Evolutionary conservation across 208 protist species (phyloP).

Genomic region (Acanthamoeba culbertsoni): DNA sequence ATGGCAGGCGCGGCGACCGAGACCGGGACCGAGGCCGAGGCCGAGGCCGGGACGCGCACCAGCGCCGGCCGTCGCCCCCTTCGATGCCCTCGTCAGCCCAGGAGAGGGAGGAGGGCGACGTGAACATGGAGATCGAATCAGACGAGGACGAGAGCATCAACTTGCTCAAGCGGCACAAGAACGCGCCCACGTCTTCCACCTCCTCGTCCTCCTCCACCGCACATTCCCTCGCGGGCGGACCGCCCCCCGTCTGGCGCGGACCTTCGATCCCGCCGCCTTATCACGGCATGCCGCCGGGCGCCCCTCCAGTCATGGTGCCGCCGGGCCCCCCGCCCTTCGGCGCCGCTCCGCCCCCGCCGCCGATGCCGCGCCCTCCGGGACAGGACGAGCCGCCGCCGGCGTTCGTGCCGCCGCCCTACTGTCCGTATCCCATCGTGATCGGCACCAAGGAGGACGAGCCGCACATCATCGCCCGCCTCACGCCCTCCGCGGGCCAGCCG

Average conservation of each 20-base stretch:
- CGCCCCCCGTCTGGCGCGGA: neutral
- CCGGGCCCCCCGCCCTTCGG: neutral
- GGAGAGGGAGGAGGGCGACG: neutral
- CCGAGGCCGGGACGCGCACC: neutral
- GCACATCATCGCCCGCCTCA: too few relatives aligned
- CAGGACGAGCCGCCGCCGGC: too few relatives aligned
- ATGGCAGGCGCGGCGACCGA: too few relatives aligned
- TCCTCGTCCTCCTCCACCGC: neutral
- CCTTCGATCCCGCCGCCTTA: neutral
- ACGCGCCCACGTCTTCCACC: neutral
- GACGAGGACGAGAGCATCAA: conserved; percentile 22
- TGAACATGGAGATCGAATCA: conserved; percentile 25
- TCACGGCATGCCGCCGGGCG: neutral
- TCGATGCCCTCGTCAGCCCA: neutral
- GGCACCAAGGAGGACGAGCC: too few relatives aligned
- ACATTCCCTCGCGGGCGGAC: neutral
- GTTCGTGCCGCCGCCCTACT: too few relatives aligned
- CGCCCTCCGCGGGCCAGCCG: too few relatives aligned
- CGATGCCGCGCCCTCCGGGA: neutral
- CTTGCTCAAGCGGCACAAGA: neutral
- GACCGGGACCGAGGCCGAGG: neutral
- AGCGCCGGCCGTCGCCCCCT: neutral
- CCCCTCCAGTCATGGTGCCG: neutral
- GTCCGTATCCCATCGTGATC: too few relatives aligned
- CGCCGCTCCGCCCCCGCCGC: neutral